Percentiles rank a stretch among this genome's conserved stretches.
Conservation (phyloP, 2,329 filamentous ascomycete species). For the Colletotrichum phormii region DNA sequence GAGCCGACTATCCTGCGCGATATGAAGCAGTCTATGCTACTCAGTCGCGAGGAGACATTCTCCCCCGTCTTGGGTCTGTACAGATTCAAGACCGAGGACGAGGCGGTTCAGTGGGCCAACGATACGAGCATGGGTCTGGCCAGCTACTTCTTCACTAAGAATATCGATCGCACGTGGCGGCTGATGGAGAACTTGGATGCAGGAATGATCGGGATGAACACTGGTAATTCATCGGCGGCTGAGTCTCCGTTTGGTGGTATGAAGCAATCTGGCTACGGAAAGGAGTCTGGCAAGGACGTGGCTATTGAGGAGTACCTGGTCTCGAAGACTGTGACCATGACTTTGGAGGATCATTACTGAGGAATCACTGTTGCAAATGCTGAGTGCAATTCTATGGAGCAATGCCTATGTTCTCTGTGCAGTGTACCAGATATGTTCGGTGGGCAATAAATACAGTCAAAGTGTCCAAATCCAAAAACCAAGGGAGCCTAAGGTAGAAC, state of each 20-base stretch:
- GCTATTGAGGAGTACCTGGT: slow-evolving; percentile 59
- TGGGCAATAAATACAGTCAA: not conserved
- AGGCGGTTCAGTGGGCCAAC: slow-evolving; percentile 78
- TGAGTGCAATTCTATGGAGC: too few species aligned
- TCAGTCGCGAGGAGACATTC: slow-evolving; percentile 80
- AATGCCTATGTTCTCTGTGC: not conserved
- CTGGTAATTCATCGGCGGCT: slow-evolving; percentile 47
- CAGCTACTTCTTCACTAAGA: slow-evolving; percentile 76
- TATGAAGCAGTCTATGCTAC: slow-evolving; percentile 74
- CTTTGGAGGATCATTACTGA: slow-evolving; percentile 52
- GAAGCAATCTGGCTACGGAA: slow-evolving; percentile 60
- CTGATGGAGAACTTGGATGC: slow-evolving; percentile 67
- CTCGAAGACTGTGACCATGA: slow-evolving; percentile 58
- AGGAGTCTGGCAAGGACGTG: slow-evolving; percentile 60
- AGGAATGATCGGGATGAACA: slow-evolving; percentile 69
- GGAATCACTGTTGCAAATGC: not conserved
- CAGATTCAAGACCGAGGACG: slow-evolving; percentile 76
- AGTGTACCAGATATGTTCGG: not conserved
- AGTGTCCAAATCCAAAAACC: not conserved
- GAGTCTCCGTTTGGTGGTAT: slow-evolving; percentile 61
- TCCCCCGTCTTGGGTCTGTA: slow-evolving; percentile 79
- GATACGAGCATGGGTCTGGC: slow-evolving; percentile 77
- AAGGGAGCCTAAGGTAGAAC: not conserved
- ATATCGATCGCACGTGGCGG: slow-evolving; percentile 52
- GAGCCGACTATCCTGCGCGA: slow-evolving; percentile 77